phyloP scores from a whole-genome alignment of 106 monocot species.

The Xerophyta viscosa region DNA sequence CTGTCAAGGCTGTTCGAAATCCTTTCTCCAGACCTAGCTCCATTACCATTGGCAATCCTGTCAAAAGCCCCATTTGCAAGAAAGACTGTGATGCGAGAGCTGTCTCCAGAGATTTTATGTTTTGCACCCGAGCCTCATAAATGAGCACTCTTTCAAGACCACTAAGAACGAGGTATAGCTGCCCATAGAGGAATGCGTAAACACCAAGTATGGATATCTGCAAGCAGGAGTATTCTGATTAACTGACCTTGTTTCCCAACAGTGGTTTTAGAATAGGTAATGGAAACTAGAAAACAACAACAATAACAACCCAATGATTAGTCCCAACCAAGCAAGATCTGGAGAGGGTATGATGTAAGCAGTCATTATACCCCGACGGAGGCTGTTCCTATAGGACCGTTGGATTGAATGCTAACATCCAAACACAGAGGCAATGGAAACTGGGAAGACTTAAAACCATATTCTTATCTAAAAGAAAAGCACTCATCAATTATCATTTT shows the following conservation, averaged over 20 bases:
- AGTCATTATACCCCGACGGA: too few relatives aligned
- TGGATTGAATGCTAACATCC: too few relatives aligned
- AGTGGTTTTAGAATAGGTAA: too few relatives aligned
- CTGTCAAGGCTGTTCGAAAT: constrained; percentile 44
- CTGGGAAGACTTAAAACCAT: too few relatives aligned
- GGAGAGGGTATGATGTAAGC: too few relatives aligned
- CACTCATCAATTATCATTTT: too few relatives aligned
- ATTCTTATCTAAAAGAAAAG: too few relatives aligned
- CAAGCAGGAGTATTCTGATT: constrained; percentile 11
- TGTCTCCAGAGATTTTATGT: constrained; percentile 65
- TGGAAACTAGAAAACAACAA: too few relatives aligned
- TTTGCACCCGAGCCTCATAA: constrained; percentile 28
- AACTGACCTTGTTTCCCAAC: constrained; percentile 40
- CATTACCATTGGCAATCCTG: constrained; percentile 82
- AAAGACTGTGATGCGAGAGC: constrained; percentile 77
- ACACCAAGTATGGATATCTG: constrained; percentile 74
- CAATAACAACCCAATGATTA: too few relatives aligned
- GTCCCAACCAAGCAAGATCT: too few relatives aligned
- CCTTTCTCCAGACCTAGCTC: constrained; percentile 74
- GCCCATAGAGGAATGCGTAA: constrained; percentile 65
- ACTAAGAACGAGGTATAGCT: constrained; percentile 65
- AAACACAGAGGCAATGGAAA: too few relatives aligned
- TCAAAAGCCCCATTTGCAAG: constrained; percentile 67
- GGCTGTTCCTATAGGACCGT: too few relatives aligned
- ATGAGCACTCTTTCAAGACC: constrained; percentile 51